Evolutionary conservation across 768 basidiomycete species (phyloP).

Genomic region (Wakefieldia striispora): DNA sequence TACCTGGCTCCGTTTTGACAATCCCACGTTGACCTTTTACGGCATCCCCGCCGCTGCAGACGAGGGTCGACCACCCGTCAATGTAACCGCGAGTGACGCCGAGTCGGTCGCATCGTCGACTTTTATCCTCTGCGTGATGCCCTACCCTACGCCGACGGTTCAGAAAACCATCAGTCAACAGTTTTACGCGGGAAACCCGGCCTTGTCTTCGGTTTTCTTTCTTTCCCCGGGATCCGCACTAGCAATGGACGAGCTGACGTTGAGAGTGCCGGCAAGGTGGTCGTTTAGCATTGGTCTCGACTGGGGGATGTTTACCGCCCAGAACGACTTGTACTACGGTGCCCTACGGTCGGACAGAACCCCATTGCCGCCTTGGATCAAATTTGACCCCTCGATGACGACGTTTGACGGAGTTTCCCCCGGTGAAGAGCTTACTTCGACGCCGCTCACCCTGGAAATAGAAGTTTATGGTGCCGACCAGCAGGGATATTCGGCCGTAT

Average conservation of each 20-base stretch:
- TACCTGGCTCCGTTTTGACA: conserved; percentile 75
- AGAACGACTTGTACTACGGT: conserved; percentile 56
- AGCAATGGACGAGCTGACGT: conserved; percentile 43
- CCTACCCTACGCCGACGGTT: conserved; percentile 51
- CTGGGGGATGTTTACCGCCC: conserved; percentile 54
- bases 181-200: conserved; percentile 57
- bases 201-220: conserved; percentile 74
- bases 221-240: conserved; percentile 61
- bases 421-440: conserved; percentile 33
- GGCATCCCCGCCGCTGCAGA: conserved; percentile 68
- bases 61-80: conserved; percentile 59
- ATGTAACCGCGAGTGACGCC: conserved; percentile 59
- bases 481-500: conserved; percentile 63
- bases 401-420: conserved; percentile 84
- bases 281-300: conserved; percentile 88
- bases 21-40: conserved; percentile 52
- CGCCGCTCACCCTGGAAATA: conserved; percentile 48
- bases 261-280: conserved; percentile 80
- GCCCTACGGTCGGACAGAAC: conserved; percentile 67
- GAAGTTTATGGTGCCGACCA: conserved; percentile 69
- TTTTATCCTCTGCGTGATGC: conserved; percentile 58
- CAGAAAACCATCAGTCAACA: conserved; percentile 54
- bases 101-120: conserved; percentile 49
- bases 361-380: conserved; percentile 71
- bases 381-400: conserved; percentile 60